Evolutionary conservation across 140 eudicot species (phyloP).

Genomic region (Ambrosia hybrid): DNA sequence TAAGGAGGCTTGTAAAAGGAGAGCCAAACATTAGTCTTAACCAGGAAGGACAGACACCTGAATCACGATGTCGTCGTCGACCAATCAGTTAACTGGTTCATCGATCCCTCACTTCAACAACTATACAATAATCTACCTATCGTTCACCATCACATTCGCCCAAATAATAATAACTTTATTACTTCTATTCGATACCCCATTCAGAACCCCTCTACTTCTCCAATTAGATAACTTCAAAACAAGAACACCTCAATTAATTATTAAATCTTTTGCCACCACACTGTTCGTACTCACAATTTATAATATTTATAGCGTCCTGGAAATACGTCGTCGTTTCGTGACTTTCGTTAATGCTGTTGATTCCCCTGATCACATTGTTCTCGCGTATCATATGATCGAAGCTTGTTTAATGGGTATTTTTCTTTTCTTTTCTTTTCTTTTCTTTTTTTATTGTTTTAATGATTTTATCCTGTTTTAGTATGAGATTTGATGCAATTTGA

Average conservation of each 20-base stretch:
- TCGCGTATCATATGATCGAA: constrained; percentile 34
- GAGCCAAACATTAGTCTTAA: too few species aligned
- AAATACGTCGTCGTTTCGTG: constrained; percentile 28
- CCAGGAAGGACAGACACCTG: neutral
- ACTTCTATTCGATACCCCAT: constrained; percentile 44
- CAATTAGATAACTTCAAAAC: constrained; percentile 37
- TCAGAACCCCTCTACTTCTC: constrained; percentile 39
- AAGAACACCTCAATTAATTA: constrained; percentile 43
- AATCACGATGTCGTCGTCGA: neutral
- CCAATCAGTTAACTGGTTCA: constrained; percentile 15
- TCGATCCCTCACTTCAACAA: neutral
- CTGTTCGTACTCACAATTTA: constrained; percentile 34
- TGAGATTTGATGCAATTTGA: constrained; percentile 1
- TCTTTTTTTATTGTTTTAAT: neutral
- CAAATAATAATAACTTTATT: constrained; percentile 35
- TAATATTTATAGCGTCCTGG: constrained; percentile 26
- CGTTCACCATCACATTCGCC: constrained; percentile 26
- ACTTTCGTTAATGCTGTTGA: constrained; percentile 30
- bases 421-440: neutral
- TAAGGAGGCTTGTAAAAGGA: too few species aligned
- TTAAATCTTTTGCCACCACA: constrained; percentile 36
- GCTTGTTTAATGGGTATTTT: constrained; percentile 62
- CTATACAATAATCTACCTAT: constrained; percentile 23
- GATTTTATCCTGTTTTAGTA: neutral
- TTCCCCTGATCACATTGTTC: constrained; percentile 43